Conservation (phyloP, 768 basidiomycete species). For the Psilocybe sp. region DNA sequence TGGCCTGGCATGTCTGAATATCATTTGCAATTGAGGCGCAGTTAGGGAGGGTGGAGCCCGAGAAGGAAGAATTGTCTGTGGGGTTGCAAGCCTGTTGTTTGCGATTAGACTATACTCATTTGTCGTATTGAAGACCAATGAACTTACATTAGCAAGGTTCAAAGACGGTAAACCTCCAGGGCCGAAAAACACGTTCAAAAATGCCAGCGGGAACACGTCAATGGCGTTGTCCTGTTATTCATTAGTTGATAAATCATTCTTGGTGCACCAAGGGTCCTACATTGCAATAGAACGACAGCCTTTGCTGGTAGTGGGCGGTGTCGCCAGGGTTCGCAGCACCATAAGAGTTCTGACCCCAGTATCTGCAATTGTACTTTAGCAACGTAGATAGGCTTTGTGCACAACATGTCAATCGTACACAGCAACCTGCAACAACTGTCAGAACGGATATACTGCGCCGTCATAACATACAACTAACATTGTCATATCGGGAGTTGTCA, state of each 20-base stretch:
- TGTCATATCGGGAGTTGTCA: conserved; percentile 59
- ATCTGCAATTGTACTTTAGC: conserved; percentile 31
- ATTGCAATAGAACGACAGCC: conserved; percentile 62
- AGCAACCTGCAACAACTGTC: conserved; percentile 38
- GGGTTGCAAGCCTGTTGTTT: conserved; percentile 57
- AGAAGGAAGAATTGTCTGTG: conserved; percentile 51
- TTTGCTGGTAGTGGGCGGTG: conserved; percentile 55
- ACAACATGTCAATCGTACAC: conserved; percentile 36
- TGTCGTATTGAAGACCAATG: not conserved
- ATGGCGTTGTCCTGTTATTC: conserved; percentile 55
- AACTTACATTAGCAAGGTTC: conserved; percentile 64
- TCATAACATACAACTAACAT: conserved; percentile 37
- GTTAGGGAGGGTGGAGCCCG: conserved; percentile 61
- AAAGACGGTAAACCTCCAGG: conserved; percentile 60
- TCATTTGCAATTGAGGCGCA: conserved; percentile 59
- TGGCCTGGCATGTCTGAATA: conserved; percentile 63
- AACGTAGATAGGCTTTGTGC: not conserved
- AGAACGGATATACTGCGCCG: not conserved
- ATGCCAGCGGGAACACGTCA: conserved; percentile 69
- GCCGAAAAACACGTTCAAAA: conserved; percentile 64
- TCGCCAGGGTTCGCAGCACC: conserved; percentile 51
- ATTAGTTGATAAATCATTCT: not conserved
- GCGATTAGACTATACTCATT: not conserved
- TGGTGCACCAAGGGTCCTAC: conserved; percentile 25
- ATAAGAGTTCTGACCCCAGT: conserved; percentile 78